phyloP scores from a whole-genome alignment of 176 grass and related monocot species.

The Oryza meridionalis region DNA sequence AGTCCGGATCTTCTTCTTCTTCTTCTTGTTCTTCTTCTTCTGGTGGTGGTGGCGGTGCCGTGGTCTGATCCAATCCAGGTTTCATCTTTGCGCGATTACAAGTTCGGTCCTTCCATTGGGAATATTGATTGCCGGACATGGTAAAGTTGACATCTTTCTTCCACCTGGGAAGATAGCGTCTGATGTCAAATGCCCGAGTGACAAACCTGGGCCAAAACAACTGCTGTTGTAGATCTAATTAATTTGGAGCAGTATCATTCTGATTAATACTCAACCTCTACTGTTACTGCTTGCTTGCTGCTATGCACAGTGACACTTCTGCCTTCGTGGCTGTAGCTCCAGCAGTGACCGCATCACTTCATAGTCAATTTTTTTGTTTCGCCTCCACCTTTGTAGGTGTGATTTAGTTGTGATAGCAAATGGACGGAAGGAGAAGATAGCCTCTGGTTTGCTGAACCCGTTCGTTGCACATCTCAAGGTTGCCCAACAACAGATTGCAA shows the following conservation, averaged over 20 bases:
- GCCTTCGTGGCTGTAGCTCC: neutral
- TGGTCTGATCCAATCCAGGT: neutral
- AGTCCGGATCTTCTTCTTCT: slow-evolving; percentile 44
- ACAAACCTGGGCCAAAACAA: neutral
- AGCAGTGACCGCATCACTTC: neutral
- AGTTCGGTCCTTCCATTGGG: neutral
- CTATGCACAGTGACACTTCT: neutral
- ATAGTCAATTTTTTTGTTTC: slow-evolving; percentile 5
- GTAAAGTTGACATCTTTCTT: neutral
- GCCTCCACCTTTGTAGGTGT: slow-evolving; percentile 53
- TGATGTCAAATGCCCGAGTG: neutral
- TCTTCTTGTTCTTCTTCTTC: neutral
- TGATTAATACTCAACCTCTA: neutral
- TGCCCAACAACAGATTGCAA: slow-evolving; percentile 89
- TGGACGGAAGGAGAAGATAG: slow-evolving; percentile 82
- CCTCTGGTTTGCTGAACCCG: slow-evolving; percentile 85
- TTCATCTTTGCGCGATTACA: neutral
- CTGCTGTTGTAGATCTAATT: slow-evolving; percentile 20
- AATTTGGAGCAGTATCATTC: neutral
- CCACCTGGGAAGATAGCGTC: neutral
- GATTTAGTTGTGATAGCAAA: slow-evolving; percentile 86
- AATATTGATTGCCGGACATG: neutral
- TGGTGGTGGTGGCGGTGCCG: neutral
- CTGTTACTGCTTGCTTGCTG: neutral
- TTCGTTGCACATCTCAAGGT: slow-evolving; percentile 82